Conservation (phyloP, 441 rosid species). For the Daphne laureola region DNA sequence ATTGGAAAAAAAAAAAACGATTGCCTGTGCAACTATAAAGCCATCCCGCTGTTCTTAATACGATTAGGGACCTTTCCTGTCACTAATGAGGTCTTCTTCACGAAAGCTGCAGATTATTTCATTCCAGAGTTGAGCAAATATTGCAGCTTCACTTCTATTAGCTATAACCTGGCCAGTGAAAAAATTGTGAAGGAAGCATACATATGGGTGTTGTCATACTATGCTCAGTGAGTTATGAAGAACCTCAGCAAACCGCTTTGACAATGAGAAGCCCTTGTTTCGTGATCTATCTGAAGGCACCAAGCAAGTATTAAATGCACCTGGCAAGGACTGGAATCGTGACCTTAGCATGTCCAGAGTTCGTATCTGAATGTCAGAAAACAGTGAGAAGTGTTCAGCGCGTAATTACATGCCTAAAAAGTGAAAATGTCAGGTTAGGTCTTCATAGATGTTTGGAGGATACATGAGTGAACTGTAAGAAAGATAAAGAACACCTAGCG, state of each 20-base stretch:
- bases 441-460: no score
- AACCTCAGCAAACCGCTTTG: conserved; percentile 87
- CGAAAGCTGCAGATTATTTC: conserved; percentile 95
- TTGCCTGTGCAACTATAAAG: no score
- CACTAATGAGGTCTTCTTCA: conserved; percentile 97
- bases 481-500: no score
- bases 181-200: conserved; percentile 13
- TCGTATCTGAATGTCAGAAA: conserved; percentile 49
- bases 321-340: conserved; percentile 93
- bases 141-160: conserved; percentile 98
- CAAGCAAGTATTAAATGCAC: conserved; percentile 83
- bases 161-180: conserved; percentile 63
- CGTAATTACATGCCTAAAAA: no score
- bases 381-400: conserved; percentile 2
- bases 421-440: no score
- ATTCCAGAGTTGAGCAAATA: conserved; percentile 98
- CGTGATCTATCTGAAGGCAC: conserved; percentile 77
- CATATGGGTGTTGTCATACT: conserved; percentile 8
- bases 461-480: no score
- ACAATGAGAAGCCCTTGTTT: conserved; percentile 86
- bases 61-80: conserved; percentile 53
- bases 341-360: conserved; percentile 98
- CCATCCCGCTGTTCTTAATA: no score
- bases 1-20: conserved; percentile 1
- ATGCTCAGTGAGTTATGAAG: conserved; percentile 12